Conservation (phyloP, 1,139 yeast species). For the Schizosaccharomyces versatilis region DNA sequence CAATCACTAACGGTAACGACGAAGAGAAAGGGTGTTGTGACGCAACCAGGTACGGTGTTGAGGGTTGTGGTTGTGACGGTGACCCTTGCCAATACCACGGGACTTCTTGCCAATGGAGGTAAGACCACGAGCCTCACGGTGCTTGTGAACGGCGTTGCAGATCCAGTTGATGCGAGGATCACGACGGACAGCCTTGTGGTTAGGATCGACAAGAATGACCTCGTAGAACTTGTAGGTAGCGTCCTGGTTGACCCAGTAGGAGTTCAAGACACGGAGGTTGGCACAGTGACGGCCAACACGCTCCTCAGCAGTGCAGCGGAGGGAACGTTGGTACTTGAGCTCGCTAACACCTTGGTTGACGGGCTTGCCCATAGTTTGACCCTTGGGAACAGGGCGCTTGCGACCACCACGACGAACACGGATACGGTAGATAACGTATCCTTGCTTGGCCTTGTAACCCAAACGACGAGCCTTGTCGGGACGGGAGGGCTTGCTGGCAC, state of each 20-base stretch:
- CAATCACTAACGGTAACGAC: conserved; percentile 84
- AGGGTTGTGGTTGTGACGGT: conserved; percentile 71
- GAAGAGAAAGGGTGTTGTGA: conserved; percentile 93
- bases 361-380: conserved; percentile 99
- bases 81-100: conserved; percentile 99
- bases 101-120: conserved; percentile 29
- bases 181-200: conserved; percentile 97
- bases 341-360: conserved; percentile 99
- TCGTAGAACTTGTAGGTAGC: conserved; percentile 98
- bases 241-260: conserved; percentile 99
- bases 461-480: conserved; percentile 99
- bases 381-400: conserved; percentile 99
- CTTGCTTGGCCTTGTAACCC: conserved; percentile 99
- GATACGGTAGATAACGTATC: conserved; percentile 92
- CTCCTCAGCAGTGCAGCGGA: conserved; percentile 97
- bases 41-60: conserved; percentile 61
- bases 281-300: conserved; percentile 98
- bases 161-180: conserved; percentile 99
- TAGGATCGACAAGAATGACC: conserved; percentile 91
- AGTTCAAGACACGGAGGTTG: conserved; percentile 97
- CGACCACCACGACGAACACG: conserved; percentile 99
- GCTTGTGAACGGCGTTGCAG: conserved; percentile 98
- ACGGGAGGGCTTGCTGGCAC: conserved; percentile 96
- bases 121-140: conserved; percentile 98
- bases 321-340: conserved; percentile 96